Evolutionary conservation across 352 stramenopile genomes (phyloP).

Genomic region (Globisporangium sylvaticum): DNA sequence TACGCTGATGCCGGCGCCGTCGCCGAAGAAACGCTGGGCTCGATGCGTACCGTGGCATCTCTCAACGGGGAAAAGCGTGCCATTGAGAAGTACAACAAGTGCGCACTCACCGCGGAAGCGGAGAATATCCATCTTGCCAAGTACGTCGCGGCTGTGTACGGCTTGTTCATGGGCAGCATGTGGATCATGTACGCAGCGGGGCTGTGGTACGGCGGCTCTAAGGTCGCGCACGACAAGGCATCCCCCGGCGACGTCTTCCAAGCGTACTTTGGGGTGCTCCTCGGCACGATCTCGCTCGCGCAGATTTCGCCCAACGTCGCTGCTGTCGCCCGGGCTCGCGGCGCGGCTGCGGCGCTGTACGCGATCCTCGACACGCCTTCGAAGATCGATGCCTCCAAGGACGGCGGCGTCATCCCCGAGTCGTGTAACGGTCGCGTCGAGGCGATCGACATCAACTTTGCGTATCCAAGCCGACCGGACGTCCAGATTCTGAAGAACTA

Average conservation of each 20-base stretch:
- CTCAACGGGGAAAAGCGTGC: slow-evolving; percentile 38
- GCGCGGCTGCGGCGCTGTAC: slow-evolving; percentile 39
- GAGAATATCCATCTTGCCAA: slow-evolving; percentile 29
- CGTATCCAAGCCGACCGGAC: slow-evolving; percentile 57
- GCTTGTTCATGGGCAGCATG: slow-evolving; percentile 32
- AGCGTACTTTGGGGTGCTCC: slow-evolving; percentile 37
- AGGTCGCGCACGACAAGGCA: slow-evolving; percentile 30
- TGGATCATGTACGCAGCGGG: slow-evolving; percentile 43
- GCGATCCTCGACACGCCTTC: slow-evolving; percentile 43
- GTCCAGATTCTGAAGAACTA: slow-evolving; percentile 26
- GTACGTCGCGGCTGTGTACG: slow-evolving; percentile 19
- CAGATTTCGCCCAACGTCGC: slow-evolving; percentile 41
- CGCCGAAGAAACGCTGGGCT: slow-evolving; percentile 52
- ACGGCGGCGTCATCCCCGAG: slow-evolving; percentile 23
- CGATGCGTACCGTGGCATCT: slow-evolving; percentile 51
- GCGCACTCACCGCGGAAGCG: slow-evolving; percentile 20
- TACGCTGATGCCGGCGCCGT: slow-evolving; percentile 46
- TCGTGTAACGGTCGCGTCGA: slow-evolving; percentile 31
- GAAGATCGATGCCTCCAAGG: slow-evolving; percentile 35
- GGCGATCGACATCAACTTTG: slow-evolving; percentile 50
- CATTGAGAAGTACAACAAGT: slow-evolving; percentile 32
- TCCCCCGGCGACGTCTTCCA: slow-evolving; percentile 31
- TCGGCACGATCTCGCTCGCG: slow-evolving; percentile 33
- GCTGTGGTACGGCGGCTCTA: slow-evolving; percentile 48
- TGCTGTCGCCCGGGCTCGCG: slow-evolving; percentile 32